These are phyloP conservation scores for Boletus vermiculosoides DNA, from an alignment of 768 basidiomycete genomes.

Conservation along the genomic window DNA sequence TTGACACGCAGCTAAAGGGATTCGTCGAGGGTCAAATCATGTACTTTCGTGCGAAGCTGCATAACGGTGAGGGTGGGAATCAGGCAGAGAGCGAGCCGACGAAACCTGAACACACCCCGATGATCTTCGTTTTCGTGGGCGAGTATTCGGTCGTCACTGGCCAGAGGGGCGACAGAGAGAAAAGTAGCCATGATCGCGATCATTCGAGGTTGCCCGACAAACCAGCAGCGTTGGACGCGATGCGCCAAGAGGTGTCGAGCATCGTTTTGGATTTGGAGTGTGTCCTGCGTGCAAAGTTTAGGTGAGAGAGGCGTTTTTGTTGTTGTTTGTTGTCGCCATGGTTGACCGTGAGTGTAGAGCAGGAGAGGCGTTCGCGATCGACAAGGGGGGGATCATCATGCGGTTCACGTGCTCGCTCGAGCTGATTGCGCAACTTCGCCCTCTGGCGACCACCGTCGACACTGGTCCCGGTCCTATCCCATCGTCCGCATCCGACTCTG, in stretches of 20 bases:
- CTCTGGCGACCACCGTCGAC: not conserved
- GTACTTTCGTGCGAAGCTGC: conserved; percentile 22
- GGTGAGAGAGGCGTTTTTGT: conserved; percentile 14
- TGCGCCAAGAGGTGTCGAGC: conserved; percentile 20
- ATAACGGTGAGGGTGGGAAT: not conserved
- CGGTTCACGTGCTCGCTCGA: conserved; percentile 27
- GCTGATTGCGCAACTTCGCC: conserved; percentile 18
- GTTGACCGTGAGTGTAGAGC: conserved; percentile 8
- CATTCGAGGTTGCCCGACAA: not conserved
- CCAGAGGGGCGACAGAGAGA: not conserved
- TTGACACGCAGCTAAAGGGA: conserved; percentile 14
- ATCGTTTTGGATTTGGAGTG: conserved; percentile 16
- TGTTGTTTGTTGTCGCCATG: not conserved
- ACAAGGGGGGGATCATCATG: conserved; percentile 22
- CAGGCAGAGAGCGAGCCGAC: not conserved
- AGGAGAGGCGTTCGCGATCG: conserved; percentile 19
- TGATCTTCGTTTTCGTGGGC: conserved; percentile 24
- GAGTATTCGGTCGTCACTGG: conserved; percentile 27
- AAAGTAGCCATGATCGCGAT: not conserved
- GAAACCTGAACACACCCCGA: not conserved
- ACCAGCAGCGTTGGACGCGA: not conserved
- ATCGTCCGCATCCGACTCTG: not conserved
- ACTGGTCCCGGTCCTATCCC: too few relatives aligned
- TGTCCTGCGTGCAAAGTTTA: conserved; percentile 14
- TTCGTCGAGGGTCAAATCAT: conserved; percentile 27